These are phyloP conservation scores for Saturnispora mendoncae DNA, from an alignment of 805 yeast genomes.

Conservation along the genomic window DNA sequence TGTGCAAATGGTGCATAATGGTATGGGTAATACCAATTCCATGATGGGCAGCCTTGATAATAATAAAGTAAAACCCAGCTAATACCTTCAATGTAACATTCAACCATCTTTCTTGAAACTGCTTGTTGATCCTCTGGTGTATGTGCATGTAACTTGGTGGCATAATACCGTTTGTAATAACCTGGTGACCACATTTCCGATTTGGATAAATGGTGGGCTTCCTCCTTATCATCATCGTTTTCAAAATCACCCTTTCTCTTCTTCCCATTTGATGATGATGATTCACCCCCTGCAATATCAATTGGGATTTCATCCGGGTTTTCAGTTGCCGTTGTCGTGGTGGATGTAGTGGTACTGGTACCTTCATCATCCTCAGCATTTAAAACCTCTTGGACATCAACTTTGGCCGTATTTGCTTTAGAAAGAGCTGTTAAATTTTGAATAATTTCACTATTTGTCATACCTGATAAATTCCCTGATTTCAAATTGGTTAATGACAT, in stretches of 20 bases:
- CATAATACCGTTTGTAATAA: conserved; percentile 72
- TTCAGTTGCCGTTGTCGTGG: conserved; percentile 15
- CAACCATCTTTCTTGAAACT: conserved; percentile 51
- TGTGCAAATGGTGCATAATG: conserved; percentile 97
- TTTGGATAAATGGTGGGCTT: conserved; percentile 11
- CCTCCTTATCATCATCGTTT: conserved; percentile 11
- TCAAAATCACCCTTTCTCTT: conserved; percentile 19
- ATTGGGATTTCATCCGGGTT: conserved; percentile 18
- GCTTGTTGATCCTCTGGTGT: conserved; percentile 46
- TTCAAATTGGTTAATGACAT: conserved; percentile 67
- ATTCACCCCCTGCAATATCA: conserved; percentile 20
- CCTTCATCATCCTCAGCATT: conserved; percentile 28
- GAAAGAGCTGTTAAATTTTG: conserved; percentile 52
- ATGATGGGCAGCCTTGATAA: conserved; percentile 96
- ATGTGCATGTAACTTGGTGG: conserved; percentile 55
- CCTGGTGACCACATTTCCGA: conserved; percentile 76
- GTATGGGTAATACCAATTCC: conserved; percentile 97
- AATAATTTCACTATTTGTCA: conserved; percentile 65
- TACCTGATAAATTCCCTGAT: conserved; percentile 59
- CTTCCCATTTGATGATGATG: neutral
- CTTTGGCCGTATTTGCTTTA: conserved; percentile 63
- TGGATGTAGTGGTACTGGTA: conserved; percentile 15
- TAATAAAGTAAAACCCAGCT: conserved; percentile 94
- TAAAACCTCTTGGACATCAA: conserved; percentile 57
- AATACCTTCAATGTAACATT: conserved; percentile 82